Evolutionary conservation across 2,329 filamentous ascomycete species (phyloP), one percentile per base, ranked within the genome.

Genomic region (Fusarium pilosicola): DNA sequence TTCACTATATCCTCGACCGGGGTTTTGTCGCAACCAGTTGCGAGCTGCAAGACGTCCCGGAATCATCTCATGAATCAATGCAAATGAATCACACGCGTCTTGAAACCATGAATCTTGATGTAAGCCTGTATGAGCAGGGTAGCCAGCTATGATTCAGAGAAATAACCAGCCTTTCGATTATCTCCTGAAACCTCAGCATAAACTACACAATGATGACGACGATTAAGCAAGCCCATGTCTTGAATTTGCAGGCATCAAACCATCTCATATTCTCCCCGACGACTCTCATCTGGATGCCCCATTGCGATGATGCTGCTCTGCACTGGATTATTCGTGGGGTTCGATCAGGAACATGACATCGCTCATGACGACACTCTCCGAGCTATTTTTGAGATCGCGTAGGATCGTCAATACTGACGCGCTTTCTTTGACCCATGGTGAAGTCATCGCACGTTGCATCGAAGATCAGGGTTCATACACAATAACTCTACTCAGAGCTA

Each of bases 321-420:
- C 32, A 24, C 34, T 38, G 24, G 28, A 28, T 22, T 44, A 11
- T 51, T 49, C 36, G 24, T 22, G 26, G 30, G 38, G 34, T 41
- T 28, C 32, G 18, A 13, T 46, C 49, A 62, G 64, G 66, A 51
- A 68, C 56, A 68, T 69, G 66, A 51, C 63, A 68, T 68, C 14
- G 36, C 24, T 48, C 49, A 62, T 69, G 64, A 69, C 66, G 49
- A 69, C 66, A 68, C 41, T 44, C 18, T 36, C 13, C 18, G 28
- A 15, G 17, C 24, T 48, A 34, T 38, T 41, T 28, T 26, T 34
- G n/a, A 48, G 46, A 46, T 46, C 39, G 62, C 22, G 38, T 54
- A 9, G 30, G 55, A 68, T 69, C 66, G 52, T 24, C n/a, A 32
- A 14, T 34, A 46, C 34, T 39, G 45, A 30, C n/a, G 30, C 36